These are phyloP conservation scores for Solanum hybrid DNA, from an alignment of 305 asterid genomes.

Conservation along the genomic window DNA sequence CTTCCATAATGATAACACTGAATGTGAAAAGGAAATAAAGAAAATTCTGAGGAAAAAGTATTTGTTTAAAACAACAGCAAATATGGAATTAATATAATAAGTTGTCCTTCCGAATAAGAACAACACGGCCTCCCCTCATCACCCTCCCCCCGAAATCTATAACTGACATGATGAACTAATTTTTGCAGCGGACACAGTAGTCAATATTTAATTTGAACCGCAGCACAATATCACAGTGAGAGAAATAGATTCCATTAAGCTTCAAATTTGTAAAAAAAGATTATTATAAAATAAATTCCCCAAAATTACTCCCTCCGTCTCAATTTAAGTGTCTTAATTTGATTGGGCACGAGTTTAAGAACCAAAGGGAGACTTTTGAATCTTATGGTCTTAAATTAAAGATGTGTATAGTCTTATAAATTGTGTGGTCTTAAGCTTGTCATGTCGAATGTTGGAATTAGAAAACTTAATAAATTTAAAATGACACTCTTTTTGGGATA, in stretches of 20 bases:
- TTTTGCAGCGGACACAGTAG: not conserved
- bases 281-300: not conserved
- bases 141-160: not conserved
- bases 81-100: not conserved
- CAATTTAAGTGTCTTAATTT: not conserved
- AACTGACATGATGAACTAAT: not conserved
- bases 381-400: not conserved
- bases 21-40: slow-evolving; percentile 18
- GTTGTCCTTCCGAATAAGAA: not conserved
- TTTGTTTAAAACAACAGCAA: not conserved
- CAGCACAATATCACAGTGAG: not conserved
- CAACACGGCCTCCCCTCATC: not conserved
- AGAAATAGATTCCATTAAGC: not conserved
- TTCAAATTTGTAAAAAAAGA: not conserved
- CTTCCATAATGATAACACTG: slow-evolving; percentile 77
- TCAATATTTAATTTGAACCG: not conserved
- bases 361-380: not conserved
- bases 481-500: not conserved
- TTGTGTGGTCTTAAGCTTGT: not conserved
- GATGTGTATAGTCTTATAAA: not conserved
- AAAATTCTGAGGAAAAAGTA: not conserved
- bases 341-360: not conserved
- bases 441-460: not conserved
- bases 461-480: not conserved
- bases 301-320: not conserved